Base-by-base conservation (phyloP, 495 filamentous ascomycete genomes). In the Hyaloscypha hepaticicola region DNA sequence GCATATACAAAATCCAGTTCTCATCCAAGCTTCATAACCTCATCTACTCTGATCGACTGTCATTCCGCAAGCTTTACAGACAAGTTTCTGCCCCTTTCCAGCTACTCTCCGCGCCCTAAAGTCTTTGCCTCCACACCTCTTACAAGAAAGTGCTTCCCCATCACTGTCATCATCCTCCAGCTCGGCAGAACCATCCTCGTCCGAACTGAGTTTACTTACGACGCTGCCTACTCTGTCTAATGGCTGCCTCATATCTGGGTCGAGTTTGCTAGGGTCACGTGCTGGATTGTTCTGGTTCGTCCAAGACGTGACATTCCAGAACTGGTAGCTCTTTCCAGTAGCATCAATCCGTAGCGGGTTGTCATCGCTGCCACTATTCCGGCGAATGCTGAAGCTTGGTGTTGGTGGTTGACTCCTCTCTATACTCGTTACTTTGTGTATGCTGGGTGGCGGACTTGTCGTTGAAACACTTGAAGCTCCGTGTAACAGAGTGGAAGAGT, bases 401-500 rank as follows among this genome's bases (percentile, higher is more conserved):
- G 71, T 73, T 29, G 71, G 71, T 1, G 69, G 72, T 49, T 64
- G 62, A 22, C 38, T 68, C 21, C 19, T 48, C 25, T 50, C 57
- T 8, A 45, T 50, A 31, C 41, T 58, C 33, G 22, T 58, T 3
- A 62, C 11, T 65, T 61, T 60, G 48, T 69, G 31, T 5, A 65
- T 26, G 49, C 63, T 68, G n/a, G 61, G 62, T 12, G 67, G 64
- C 3, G 67, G 70, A 56, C 66, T 69, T 8, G 60, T 66, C 14
- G 67, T 70, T 3, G 67, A 66, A 11, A 65, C 57, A 31, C 65
- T 72, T 9, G 67, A 57, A 19, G 70, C 55, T 25, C 61, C 25
- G 9, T 60, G 22, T 22, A 26, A 51, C 2, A 71, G 69, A 11
- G 74, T 63, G 9, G 72, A 71, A 0, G 67, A 73, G 63, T 80